These are phyloP conservation scores for Dothistroma septosporum DNA, from an alignment of 2,329 filamentous ascomycete genomes.

Conservation along the genomic window DNA sequence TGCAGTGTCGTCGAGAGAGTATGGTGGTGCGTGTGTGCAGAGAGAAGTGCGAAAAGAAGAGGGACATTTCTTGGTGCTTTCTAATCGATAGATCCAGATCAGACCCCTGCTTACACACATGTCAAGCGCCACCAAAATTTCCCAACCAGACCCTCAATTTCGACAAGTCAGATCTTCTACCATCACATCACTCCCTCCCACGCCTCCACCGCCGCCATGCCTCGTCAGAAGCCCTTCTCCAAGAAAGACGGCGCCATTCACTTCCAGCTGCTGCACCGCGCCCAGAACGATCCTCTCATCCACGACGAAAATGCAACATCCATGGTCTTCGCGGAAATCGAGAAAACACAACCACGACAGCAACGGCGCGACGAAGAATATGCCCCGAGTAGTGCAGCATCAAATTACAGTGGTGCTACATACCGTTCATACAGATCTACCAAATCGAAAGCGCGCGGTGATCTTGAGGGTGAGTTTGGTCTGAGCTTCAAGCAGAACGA, in stretches of 20 bases:
- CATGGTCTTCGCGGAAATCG: constrained; percentile 77
- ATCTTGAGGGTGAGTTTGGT: constrained; percentile 72
- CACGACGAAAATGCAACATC: constrained; percentile 84
- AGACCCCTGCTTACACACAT: constrained; percentile 9
- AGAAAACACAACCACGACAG: constrained; percentile 20
- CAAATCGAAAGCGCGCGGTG: constrained; percentile 52
- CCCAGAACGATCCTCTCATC: constrained; percentile 95
- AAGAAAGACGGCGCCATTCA: constrained; percentile 83
- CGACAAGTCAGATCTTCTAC: neutral
- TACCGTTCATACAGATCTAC: constrained; percentile 23
- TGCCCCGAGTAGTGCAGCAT: constrained; percentile 26
- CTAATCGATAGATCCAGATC: constrained; percentile 10
- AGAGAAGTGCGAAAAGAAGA: constrained; percentile 10
- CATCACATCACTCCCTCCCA: neutral
- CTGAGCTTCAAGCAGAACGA: constrained; percentile 76
- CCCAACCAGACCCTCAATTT: neutral
- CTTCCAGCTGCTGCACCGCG: constrained; percentile 90
- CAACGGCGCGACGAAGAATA: constrained; percentile 26
- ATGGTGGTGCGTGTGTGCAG: constrained; percentile 4
- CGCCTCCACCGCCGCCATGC: constrained; percentile 54
- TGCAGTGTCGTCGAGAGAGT: constrained; percentile 28
- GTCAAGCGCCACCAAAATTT: constrained; percentile 6
- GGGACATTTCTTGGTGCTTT: constrained; percentile 1
- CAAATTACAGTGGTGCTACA: constrained; percentile 34
- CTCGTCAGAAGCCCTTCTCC: constrained; percentile 71